Evolutionary conservation across 495 filamentous ascomycete species (phyloP).

Genomic region (Talaromyces borbonicus): DNA sequence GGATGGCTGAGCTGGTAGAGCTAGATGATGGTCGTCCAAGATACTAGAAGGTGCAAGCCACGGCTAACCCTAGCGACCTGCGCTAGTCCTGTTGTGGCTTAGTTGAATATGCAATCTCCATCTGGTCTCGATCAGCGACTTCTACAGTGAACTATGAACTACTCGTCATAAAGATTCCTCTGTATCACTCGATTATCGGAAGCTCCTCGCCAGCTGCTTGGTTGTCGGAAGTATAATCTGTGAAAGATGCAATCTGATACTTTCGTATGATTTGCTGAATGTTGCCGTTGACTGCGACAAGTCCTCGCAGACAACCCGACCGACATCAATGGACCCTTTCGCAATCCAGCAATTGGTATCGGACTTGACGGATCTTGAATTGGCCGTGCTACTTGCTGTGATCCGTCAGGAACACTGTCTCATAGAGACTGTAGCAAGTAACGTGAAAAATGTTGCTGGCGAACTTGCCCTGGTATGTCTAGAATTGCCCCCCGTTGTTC

Average conservation of each 20-base stretch:
- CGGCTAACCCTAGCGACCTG: conserved; percentile 1
- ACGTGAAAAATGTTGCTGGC: conserved; percentile 52
- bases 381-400: conserved; percentile 74
- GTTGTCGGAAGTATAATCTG: background rate
- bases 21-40: too few species aligned
- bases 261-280: background rate
- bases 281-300: conserved; percentile 2
- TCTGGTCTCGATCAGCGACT: background rate
- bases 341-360: conserved; percentile 54
- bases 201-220: too few species aligned
- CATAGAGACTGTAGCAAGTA: conserved; percentile 57
- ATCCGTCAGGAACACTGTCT: conserved; percentile 78
- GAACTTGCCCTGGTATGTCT: conserved; percentile 60
- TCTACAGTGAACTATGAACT: background rate
- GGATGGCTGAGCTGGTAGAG: too few species aligned
- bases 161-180: too few species aligned
- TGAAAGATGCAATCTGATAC: background rate
- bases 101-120: background rate
- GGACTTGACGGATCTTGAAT: conserved; percentile 75
- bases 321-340: conserved; percentile 49
- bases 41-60: background rate
- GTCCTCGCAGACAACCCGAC: background rate
- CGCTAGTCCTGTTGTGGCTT: background rate
- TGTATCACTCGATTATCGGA: too few species aligned
- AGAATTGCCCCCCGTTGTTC: conserved; percentile 24